Base-by-base conservation (phyloP, 768 basidiomycete genomes). In the Rhodotorula paludigena region DNA sequence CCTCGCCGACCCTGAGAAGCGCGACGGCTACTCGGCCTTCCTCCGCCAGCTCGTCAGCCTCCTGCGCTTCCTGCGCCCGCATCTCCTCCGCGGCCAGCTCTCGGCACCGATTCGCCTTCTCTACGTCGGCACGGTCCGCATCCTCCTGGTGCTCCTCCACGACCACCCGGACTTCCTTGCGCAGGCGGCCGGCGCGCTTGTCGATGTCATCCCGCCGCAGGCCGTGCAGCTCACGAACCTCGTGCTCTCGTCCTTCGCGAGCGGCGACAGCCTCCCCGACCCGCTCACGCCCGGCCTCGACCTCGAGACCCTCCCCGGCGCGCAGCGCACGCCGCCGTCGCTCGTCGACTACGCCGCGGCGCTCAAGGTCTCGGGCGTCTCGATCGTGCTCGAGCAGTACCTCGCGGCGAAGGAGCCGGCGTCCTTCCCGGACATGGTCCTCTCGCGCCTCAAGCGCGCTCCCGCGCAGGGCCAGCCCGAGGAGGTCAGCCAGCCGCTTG, bases 151-250 rank as follows among this genome's bases (percentile, higher is more conserved):
- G 64, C 87, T 99, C 58, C 85, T 99, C 28, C 93, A 99, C 79
- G 96, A 98, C 80, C 98, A 98, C 83, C 96, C 96, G 57, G 96
- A 69, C 42, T 73, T 68, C 51, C 59, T 71, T 42, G 32, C 54
- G 9, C 69, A 67, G 39, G 71, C 74, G 38, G 94, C 97, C 80
- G 93, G 94, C 81, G 88, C 90, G 49, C 85, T 99, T 39, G 91
- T 92, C 76, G 94, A 98, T 71, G 88, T 85, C 67, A 90, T 99
- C 69, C 96, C 96, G 53, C 82, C 87, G 35, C 85, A 88, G 70
- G 97, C 93, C 83, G 87, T 94, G 65, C 96, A 99, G 79, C 84
- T 98, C 60, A 88, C 92, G 74, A 99, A 99, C 81, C 87, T 99
- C 80, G 86, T 99, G 68, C 20, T 42, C 71, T 89, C 90, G 77